Evolutionary conservation across 805 yeast species (phyloP), one percentile per base, ranked within the genome.

Genomic region (Lipomyces chichibuensis): DNA sequence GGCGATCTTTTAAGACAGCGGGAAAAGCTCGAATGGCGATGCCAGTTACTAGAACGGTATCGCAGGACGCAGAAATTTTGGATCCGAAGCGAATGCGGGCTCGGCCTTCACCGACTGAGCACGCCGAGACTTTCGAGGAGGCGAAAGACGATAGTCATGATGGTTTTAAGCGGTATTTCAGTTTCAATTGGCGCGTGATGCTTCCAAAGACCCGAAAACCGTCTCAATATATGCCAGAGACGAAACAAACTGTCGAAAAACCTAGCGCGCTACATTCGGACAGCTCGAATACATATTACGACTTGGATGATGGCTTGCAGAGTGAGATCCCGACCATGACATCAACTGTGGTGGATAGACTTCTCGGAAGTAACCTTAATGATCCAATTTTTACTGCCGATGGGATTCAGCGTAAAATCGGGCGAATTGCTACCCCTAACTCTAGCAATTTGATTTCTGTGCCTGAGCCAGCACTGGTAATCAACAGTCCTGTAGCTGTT

Each of bases 111-210:
- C 7, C 55, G 3, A 52, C 29, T 7, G 55, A 52, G 33, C 29
- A 29, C 6, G 33, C 55, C 33, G 55, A 52, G 33, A 6, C 55
- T 11, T 43, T 8, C 23, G 49, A 43, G 11, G 11, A 17, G 17
- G 33, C 29, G n/a, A 25, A 52, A n/a, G 55, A 52, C 20, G 25
- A n/a, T 11, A n/a, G 4, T 23, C 25, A 23, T 13, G 53, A 29
- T 27, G 63, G 57, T 27, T 20, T 20, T 51, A 33, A 33, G 55
- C 49, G 68, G 2, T 57, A 61, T 37, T 57, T 65, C 39, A 62
- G 65, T 35, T 58, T 65, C 60, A 65, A 65, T 55, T 65, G 68
- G 68, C 65, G 65, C 20, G 39, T 62, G 52, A 39, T 65, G 17
- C 33, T 60, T 2, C 59, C 55, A 3, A 61, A 60, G 14, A 33